A percentile compares a stretch with the other conserved stretches of the same genome.
Conservation (phyloP, 225 moss, liverwort and hornwort species). For the Bryum argenteum region DNA sequence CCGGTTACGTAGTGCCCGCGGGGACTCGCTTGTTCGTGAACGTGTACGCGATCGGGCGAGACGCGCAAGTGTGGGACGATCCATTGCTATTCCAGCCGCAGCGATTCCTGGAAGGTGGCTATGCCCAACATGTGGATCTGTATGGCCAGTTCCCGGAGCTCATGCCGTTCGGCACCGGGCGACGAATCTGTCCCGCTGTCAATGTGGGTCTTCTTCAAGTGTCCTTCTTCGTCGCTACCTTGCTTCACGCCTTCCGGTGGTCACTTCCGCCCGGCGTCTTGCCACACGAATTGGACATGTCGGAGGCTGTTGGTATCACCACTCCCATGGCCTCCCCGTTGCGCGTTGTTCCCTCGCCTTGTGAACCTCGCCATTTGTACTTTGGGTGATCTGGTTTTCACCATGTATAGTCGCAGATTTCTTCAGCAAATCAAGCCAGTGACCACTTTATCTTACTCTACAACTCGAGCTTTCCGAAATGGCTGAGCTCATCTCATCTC, state of each 20-base stretch:
- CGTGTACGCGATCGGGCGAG: slow-evolving; percentile 43
- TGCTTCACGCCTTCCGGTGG: slow-evolving; percentile 41
- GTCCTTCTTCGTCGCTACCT: slow-evolving; percentile 26
- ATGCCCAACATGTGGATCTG: slow-evolving; percentile 21
- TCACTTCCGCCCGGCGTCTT: slow-evolving; percentile 12
- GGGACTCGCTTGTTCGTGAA: slow-evolving; percentile 41
- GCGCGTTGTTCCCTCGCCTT: background rate
- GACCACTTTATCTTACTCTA: too few species aligned
- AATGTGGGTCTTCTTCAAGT: slow-evolving; percentile 28
- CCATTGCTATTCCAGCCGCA: slow-evolving; percentile 27
- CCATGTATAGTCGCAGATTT: too few species aligned
- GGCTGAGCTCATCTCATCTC: too few species aligned
- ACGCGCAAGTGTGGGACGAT: slow-evolving; percentile 36
- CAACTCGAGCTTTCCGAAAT: too few species aligned
- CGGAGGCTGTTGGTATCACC: slow-evolving; percentile 27
- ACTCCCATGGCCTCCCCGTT: slow-evolving; percentile 25
- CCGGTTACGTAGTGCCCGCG: slow-evolving; percentile 35
- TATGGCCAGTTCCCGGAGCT: slow-evolving; percentile 34
- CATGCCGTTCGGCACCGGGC: slow-evolving; percentile 43
- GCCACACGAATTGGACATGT: slow-evolving; percentile 25
- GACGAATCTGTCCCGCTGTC: slow-evolving; percentile 38
- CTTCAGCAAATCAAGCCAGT: too few species aligned
- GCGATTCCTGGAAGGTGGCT: slow-evolving; percentile 34
- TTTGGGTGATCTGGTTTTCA: too few species aligned
- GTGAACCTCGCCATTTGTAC: slow-evolving; percentile 30